phyloP scores from a whole-genome alignment of 1,284 basidiomycete genomes.

The Trichosporon ovoides region DNA sequence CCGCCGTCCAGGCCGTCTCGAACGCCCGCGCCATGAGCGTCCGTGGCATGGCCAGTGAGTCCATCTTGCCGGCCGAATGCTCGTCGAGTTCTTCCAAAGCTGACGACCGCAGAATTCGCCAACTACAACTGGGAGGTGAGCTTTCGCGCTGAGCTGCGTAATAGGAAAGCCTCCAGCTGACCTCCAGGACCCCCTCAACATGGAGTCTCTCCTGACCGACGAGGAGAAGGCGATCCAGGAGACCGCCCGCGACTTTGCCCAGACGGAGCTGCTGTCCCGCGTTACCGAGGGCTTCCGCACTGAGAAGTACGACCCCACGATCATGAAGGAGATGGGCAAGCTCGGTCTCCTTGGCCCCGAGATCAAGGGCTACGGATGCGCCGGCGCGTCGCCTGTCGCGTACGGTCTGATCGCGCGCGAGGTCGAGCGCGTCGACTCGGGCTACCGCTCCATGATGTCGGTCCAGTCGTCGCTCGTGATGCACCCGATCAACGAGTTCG shows the following conservation, averaged over 20 bases:
- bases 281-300: constrained; percentile 61
- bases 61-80: no score
- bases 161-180: neutral
- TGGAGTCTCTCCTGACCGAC: constrained; percentile 74
- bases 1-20: constrained; percentile 6
- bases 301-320: constrained; percentile 69
- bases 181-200: constrained; percentile 65
- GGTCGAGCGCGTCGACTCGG: constrained; percentile 89
- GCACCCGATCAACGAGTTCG: constrained; percentile 91
- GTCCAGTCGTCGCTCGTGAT: constrained; percentile 97
- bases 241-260: constrained; percentile 74
- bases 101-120: constrained; percentile 44
- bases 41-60: constrained; percentile 21
- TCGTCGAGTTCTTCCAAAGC: neutral
- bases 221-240: constrained; percentile 90
- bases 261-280: constrained; percentile 77
- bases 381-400: constrained; percentile 83
- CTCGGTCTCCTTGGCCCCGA: constrained; percentile 86
- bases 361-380: constrained; percentile 89
- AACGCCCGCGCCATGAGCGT: constrained; percentile 8
- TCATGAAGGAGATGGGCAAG: constrained; percentile 87
- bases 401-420: constrained; percentile 92
- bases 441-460: constrained; percentile 90
- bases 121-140: constrained; percentile 62
- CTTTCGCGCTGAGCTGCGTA: neutral